Evolutionary conservation across 805 yeast genomes (phyloP), one percentile per base, ranked within the genome.

Genomic region (Candida ascalaphidarum): DNA sequence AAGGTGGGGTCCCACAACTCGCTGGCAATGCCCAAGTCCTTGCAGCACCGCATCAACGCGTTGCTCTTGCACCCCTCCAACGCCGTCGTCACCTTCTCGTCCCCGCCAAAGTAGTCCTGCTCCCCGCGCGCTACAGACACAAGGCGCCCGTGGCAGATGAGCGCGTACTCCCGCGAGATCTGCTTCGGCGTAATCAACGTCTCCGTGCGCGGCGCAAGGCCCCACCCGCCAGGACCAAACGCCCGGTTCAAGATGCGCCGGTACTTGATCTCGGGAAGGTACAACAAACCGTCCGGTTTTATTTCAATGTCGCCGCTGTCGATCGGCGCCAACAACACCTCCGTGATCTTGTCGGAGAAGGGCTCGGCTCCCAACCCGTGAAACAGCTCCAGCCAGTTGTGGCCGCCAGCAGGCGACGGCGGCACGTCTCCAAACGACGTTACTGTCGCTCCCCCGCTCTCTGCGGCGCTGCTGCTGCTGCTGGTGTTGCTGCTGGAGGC

Each of bases 211-310:
- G 98, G 97, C 1, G 94, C 95, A 31, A 92, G 62, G 1, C 97
- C 97, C 98, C 98, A 92, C 2, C 94, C 96, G 16, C 98, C 98
- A 5, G 98, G 96, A 3, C 98, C 98, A 62, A 92, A 89, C 0
- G 97, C 94, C 21, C 68, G 67, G 55, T 89, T 89, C 40, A 92
- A 57, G 14, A 88, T 79, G 25, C 98, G 70, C 39, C 98, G 72
- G 50, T 92, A 92, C 50, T 89, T 89, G 57, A 92, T 92, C 52
- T 92, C 98, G 0, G 98, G 98, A 25, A 92, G 61, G 45, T 84
- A 92, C 6, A 92, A 54, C 28, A 92, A 61, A 11, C 97, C 97
- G 52, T 92, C 98, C 1, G 97, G 97, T 35, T 89, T 92, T 39
- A 92, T 81, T 51, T 92, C 98, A 29, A 92, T 76, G 41, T 89